Evolutionary conservation across 2,329 filamentous ascomycete genomes (phyloP).

Genomic region (Colletotrichum sp.): DNA sequence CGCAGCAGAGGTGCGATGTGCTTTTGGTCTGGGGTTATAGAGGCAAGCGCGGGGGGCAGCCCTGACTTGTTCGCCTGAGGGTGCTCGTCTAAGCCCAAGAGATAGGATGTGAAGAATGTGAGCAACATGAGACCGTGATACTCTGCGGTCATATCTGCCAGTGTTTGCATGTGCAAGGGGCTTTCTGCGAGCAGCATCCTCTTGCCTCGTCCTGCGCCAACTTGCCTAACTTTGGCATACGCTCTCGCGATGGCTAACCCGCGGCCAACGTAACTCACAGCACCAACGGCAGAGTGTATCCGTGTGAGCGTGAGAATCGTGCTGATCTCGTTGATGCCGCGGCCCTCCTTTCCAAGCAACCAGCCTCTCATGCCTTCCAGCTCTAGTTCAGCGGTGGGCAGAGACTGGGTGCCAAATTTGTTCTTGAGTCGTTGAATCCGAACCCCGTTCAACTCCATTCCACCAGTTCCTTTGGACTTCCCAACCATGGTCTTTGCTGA

Average conservation of each 20-base stretch:
- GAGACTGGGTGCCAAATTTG: slow-evolving; percentile 72
- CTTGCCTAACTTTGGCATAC: slow-evolving; percentile 61
- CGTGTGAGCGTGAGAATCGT: slow-evolving; percentile 72
- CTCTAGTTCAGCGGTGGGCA: slow-evolving; percentile 77
- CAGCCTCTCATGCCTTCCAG: slow-evolving; percentile 67
- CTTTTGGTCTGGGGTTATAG: slow-evolving; percentile 36
- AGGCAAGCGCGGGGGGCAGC: background rate
- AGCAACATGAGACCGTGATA: slow-evolving; percentile 64
- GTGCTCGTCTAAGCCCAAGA: slow-evolving; percentile 62
- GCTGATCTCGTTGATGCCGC: slow-evolving; percentile 71
- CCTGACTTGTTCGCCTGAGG: background rate
- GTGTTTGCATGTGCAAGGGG: slow-evolving; percentile 61
- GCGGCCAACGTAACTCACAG: slow-evolving; percentile 58
- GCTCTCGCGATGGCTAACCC: slow-evolving; percentile 62
- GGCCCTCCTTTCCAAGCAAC: slow-evolving; percentile 69
- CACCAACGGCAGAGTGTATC: slow-evolving; percentile 59
- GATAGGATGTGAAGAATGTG: slow-evolving; percentile 54
- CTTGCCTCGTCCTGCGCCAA: slow-evolving; percentile 36
- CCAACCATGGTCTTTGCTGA: slow-evolving; percentile 31
- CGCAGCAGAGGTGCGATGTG: slow-evolving; percentile 53
- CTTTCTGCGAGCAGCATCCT: slow-evolving; percentile 54
- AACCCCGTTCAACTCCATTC: slow-evolving; percentile 67
- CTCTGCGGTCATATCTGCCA: slow-evolving; percentile 59
- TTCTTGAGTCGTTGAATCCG: slow-evolving; percentile 73
- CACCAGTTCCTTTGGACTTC: slow-evolving; percentile 18